Evolutionary conservation across 768 basidiomycete species (phyloP), one percentile per base, ranked within the genome.

Genomic region (Boletus vermiculosoides): DNA sequence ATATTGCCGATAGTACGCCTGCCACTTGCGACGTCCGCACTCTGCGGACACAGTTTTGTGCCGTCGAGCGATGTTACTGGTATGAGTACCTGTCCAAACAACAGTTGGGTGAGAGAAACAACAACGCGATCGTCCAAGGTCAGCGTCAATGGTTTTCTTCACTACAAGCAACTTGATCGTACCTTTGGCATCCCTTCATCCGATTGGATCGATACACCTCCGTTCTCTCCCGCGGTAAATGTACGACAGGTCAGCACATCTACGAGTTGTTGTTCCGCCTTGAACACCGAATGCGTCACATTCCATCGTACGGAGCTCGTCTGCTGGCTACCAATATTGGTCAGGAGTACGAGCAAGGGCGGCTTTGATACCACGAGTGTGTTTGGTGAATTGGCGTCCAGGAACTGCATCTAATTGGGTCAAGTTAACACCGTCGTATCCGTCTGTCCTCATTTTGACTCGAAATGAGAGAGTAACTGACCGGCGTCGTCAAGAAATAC

Each of bases 291-390:
- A n/a, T 70, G 66, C 5, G 73, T 74, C 37, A 83, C 74, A 22
- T 66, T 76, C 82, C 82, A 85, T 25, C 57, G 67, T 25, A 70
- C 66, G 11, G 62, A 53, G 5, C 67, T 65, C 15, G 70, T 63
- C n/a, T 73, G 71, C 45, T 65, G 57, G 50, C 65, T 74, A 34
- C 84, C 85, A 37, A 73, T 64, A 69, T 86, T 86, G 5, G 85
- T 80, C 58, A 86, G 65, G 34, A 86, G 77, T 7, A 80, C 71
- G 44, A 85, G 76, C 58, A 87, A 67, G 1, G 85, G 84, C 0
- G 78, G 76, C 61, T 86, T 86, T 39, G 75, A 83, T 36, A 85
- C 65, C 2, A 74, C 79, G 31, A 86, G 66, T 0, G 76, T 70
- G 50, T 76, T 72, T 5, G 72, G 57, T 33, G 76, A 67, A 33